These are phyloP conservation scores for Zygotorulaspora chibaensis DNA, from an alignment of 805 yeast species.

Conservation along the genomic window DNA sequence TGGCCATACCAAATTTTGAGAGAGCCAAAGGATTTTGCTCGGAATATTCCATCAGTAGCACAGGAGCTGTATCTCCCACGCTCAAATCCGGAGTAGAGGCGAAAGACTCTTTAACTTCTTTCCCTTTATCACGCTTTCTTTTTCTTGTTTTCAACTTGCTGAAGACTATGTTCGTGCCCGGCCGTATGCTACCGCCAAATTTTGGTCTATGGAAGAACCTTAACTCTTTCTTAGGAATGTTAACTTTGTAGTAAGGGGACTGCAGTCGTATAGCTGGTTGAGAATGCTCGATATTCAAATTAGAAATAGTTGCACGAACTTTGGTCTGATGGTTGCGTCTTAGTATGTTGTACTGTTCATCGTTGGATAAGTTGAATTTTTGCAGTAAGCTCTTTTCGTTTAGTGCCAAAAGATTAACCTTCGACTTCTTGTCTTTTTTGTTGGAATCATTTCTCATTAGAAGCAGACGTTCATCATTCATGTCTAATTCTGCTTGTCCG, in stretches of 20 bases:
- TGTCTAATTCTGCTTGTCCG: constrained; percentile 47
- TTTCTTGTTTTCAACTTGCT: constrained; percentile 73
- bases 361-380: constrained; percentile 84
- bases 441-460: constrained; percentile 41
- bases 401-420: constrained; percentile 40
- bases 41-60: constrained; percentile 79
- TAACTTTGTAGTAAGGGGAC: constrained; percentile 85
- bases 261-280: constrained; percentile 83
- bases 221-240: constrained; percentile 57
- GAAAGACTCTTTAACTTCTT: constrained; percentile 70
- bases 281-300: constrained; percentile 85
- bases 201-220: constrained; percentile 78
- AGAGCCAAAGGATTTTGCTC: constrained; percentile 83
- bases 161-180: constrained; percentile 73
- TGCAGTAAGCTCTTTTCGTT: constrained; percentile 50
- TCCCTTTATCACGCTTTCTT: constrained; percentile 85
- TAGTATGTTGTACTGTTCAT: constrained; percentile 74
- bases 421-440: constrained; percentile 8
- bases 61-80: constrained; percentile 73
- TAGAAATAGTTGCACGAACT: constrained; percentile 88
- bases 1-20: constrained; percentile 93
- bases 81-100: constrained; percentile 70
- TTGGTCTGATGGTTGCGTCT: constrained; percentile 85
- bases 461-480: constrained; percentile 81
- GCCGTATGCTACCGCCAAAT: constrained; percentile 57